These are phyloP conservation scores for Triangularia setosa DNA, from an alignment of 2,329 filamentous ascomycete species.

Conservation along the genomic window DNA sequence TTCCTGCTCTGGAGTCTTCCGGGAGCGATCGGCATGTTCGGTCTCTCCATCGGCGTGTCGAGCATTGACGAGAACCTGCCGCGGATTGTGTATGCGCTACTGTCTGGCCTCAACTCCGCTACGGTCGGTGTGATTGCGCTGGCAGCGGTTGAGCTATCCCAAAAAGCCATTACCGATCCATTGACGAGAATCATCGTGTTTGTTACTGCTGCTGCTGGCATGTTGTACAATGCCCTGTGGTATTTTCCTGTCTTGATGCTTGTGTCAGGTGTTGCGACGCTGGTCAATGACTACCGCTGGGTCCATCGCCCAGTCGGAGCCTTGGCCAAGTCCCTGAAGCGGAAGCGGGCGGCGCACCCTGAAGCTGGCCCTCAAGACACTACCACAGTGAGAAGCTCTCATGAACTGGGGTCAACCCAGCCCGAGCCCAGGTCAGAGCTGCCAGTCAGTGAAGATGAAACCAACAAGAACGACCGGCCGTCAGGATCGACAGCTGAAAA, in stretches of 20 bases:
- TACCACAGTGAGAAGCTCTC: background rate
- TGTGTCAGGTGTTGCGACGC: slow-evolving; percentile 47
- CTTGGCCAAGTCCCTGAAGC: slow-evolving; percentile 13
- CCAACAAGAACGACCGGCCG: background rate
- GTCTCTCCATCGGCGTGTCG: slow-evolving; percentile 60
- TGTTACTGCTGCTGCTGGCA: slow-evolving; percentile 57
- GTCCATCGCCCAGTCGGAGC: slow-evolving; percentile 36
- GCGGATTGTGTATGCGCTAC: slow-evolving; percentile 59
- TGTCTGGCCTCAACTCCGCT: slow-evolving; percentile 68
- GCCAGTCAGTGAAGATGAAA: background rate
- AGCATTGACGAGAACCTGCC: slow-evolving; percentile 58
- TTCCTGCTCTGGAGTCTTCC: slow-evolving; percentile 68
- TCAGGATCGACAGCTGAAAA: slow-evolving; percentile 15
- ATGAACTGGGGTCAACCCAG: background rate
- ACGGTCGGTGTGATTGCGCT: slow-evolving; percentile 70
- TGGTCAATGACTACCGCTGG: slow-evolving; percentile 55
- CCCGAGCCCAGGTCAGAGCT: background rate
- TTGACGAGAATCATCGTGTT: slow-evolving; percentile 62
- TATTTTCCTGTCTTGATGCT: slow-evolving; percentile 67
- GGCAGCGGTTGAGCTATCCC: slow-evolving; percentile 63
- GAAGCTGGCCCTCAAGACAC: background rate
- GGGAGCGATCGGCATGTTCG: slow-evolving; percentile 67
- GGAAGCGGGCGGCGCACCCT: background rate
- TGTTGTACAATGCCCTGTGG: slow-evolving; percentile 71
- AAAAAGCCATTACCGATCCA: slow-evolving; percentile 64